These are phyloP conservation scores for Limonium bicolor DNA, from an alignment of 148 eudicot species.

Conservation along the genomic window DNA sequence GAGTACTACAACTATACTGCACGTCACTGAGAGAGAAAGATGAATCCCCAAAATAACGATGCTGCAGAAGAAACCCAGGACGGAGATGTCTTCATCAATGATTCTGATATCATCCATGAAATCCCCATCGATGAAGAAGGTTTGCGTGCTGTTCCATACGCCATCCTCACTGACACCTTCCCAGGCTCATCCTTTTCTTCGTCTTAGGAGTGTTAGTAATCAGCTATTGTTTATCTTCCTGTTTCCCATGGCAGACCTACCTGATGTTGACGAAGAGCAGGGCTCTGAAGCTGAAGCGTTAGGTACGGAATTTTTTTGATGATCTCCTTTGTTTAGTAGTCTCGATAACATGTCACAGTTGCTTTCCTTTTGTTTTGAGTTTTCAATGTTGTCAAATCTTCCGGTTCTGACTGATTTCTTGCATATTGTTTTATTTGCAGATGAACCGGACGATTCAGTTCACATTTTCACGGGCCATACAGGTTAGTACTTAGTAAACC, in stretches of 20 bases:
- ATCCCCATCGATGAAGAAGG: constrained; percentile 12
- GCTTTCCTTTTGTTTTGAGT: too few species aligned
- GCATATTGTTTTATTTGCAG: constrained; percentile 27
- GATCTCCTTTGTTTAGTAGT: not conserved
- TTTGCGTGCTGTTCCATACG: not conserved
- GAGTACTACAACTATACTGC: too few species aligned
- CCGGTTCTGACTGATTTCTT: not conserved
- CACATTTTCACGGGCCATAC: constrained; percentile 90
- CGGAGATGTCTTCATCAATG: constrained; percentile 7
- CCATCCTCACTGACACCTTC: not conserved
- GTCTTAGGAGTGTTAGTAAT: not conserved
- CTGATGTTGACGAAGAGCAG: constrained; percentile 28
- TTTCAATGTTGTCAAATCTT: not conserved
- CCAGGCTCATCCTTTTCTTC: not conserved
- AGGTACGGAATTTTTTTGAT: constrained; percentile 3
- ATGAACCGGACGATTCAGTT: constrained; percentile 73
- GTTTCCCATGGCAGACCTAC: constrained; percentile 19
- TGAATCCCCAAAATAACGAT: not conserved
- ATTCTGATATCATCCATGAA: constrained; percentile 9
- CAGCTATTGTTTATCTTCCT: not conserved
- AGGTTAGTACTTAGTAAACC: constrained; percentile 32
- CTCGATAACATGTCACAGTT: not conserved
- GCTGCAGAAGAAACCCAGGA: constrained; percentile 2
- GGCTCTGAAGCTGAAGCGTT: constrained; percentile 18
- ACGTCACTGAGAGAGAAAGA: not conserved